phyloP scores from a whole-genome alignment of 2,329 filamentous ascomycete species.

The Aureobasidium sp. region DNA sequence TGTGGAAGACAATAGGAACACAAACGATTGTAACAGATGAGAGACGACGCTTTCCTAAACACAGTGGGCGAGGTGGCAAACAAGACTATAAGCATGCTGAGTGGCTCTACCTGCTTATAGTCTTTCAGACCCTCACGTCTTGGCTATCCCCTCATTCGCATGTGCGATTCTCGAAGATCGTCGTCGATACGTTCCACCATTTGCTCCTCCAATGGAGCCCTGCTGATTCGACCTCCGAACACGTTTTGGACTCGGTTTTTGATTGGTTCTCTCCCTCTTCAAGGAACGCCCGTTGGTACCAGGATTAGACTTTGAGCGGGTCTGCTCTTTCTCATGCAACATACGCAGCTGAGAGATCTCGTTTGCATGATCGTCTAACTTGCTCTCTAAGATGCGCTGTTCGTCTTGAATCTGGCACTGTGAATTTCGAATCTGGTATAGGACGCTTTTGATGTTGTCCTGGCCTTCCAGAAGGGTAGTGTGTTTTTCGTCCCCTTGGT shows the following conservation, averaged over 20 bases:
- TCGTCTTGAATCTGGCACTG: neutral
- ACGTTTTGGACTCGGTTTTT: neutral
- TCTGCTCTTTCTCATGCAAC: neutral
- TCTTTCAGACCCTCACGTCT: neutral
- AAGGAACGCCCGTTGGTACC: neutral
- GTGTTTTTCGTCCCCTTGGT: neutral
- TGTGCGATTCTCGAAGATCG: neutral
- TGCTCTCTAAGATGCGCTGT: neutral
- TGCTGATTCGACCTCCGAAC: neutral
- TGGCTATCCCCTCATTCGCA: neutral
- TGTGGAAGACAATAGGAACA: neutral
- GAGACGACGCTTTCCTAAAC: neutral
- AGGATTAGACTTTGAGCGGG: neutral
- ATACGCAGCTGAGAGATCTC: neutral
- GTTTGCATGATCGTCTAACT: neutral
- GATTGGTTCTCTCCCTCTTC: neutral
- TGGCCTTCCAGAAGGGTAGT: neutral
- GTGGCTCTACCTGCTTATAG: neutral
- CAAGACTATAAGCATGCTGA: neutral
- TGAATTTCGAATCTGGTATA: neutral
- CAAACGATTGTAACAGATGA: neutral
- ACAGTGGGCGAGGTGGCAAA: neutral
- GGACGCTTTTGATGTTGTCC: neutral
- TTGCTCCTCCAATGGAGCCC: neutral
- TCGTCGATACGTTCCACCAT: neutral